Percentiles rank a stretch among this genome's conserved stretches.
Conservation (phyloP, 1,284 basidiomycete species). For the Ganoderma resinaceum region DNA sequence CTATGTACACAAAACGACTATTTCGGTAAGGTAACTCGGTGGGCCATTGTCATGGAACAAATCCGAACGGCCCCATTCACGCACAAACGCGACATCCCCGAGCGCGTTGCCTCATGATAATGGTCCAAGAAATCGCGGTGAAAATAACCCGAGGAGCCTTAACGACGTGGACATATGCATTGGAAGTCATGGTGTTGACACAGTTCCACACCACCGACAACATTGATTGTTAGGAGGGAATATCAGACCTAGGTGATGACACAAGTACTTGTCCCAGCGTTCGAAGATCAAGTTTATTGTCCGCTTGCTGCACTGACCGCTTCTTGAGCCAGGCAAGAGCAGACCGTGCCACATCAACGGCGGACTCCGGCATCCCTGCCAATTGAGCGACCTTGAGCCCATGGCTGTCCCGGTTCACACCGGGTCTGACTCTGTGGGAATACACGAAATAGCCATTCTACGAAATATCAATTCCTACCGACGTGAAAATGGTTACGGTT, state of each 20-base stretch:
- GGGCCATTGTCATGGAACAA: no score
- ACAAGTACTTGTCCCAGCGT: constrained; percentile 40
- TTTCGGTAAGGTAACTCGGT: no score
- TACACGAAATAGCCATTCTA: constrained; percentile 84
- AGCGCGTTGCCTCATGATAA: not conserved
- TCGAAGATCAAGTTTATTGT: constrained; percentile 35
- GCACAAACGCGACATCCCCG: no score
- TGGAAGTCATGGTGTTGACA: not conserved
- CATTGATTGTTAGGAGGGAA: not conserved
- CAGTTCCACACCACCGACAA: not conserved
- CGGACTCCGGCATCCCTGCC: constrained; percentile 82
- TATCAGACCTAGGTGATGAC: constrained; percentile 3
- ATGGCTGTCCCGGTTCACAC: constrained; percentile 92
- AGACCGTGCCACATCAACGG: constrained; percentile 63
- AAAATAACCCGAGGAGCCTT: not conserved
- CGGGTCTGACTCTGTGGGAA: constrained; percentile 81
- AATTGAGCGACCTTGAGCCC: constrained; percentile 91
- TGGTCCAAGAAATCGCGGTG: not conserved
- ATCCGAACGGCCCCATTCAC: no score
- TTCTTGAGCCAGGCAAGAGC: constrained; percentile 52
- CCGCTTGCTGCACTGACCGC: constrained; percentile 29
- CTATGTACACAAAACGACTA: no score
- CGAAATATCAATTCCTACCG: not conserved
- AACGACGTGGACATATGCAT: not conserved
- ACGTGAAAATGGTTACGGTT: not conserved